A percentile compares a stretch with the other conserved stretches of the same genome.
Conservation (phyloP, 345 rosid genomes). For the Gossypium herbaceum region DNA sequence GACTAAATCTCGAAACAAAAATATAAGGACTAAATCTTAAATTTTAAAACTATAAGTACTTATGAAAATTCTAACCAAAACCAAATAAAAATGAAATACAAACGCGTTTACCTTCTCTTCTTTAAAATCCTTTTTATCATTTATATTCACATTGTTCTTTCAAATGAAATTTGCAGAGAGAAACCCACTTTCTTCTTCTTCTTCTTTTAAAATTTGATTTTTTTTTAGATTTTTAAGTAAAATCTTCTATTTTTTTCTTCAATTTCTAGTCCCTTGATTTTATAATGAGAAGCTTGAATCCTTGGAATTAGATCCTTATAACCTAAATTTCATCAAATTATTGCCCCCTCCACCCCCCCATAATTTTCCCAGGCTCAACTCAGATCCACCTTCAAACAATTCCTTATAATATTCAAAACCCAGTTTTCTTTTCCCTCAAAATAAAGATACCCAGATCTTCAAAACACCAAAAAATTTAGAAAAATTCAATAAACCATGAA, state of each 20-base stretch:
- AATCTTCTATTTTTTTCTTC: background rate
- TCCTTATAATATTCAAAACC: background rate
- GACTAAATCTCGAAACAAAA: too few relatives aligned
- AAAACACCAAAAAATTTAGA: background rate
- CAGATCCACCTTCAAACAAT: background rate
- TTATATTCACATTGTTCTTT: background rate
- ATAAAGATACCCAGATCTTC: background rate
- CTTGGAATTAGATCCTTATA: background rate
- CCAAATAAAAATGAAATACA: background rate
- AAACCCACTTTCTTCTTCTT: background rate
- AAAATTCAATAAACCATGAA: conserved; percentile 28
- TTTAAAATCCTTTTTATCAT: background rate
- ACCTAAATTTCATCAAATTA: background rate
- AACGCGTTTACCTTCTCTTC: background rate
- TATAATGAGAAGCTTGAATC: background rate
- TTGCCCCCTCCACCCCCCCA: background rate
- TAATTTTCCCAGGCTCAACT: background rate
- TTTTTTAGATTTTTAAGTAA: background rate
- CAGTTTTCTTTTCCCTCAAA: background rate
- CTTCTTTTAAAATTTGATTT: background rate
- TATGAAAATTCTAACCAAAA: too few relatives aligned
- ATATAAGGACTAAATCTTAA: too few relatives aligned
- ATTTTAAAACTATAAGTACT: too few relatives aligned
- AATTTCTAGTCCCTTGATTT: background rate
- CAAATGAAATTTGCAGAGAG: background rate